Percentiles rank a stretch among this genome's conserved stretches.
Conservation (phyloP, 192 early-diverging fungal species). For the Coemansia sp. region DNA sequence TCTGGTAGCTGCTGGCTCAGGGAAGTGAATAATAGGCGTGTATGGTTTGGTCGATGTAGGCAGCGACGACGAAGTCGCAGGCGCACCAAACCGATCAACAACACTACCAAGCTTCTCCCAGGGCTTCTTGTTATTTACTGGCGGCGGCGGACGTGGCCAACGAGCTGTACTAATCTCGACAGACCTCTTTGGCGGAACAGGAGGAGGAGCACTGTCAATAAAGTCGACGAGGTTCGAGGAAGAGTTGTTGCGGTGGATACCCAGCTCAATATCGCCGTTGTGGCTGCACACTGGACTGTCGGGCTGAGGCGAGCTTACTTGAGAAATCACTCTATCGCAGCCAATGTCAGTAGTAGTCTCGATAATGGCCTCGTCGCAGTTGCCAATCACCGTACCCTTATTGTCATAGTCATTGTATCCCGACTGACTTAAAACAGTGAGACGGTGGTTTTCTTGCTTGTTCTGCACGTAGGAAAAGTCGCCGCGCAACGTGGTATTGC, state of each 20-base stretch:
- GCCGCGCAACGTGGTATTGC: slow-evolving; percentile 8
- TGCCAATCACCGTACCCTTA: not conserved
- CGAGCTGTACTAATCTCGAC: slow-evolving; percentile 10
- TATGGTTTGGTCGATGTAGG: not conserved
- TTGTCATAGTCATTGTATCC: not conserved
- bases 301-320: not conserved
- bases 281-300: slow-evolving; percentile 7
- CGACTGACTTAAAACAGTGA: not conserved
- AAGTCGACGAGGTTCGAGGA: not conserved
- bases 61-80: slow-evolving; percentile 1
- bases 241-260: not conserved
- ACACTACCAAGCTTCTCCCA: slow-evolving; percentile 8
- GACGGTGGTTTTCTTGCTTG: not conserved
- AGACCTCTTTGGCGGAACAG: not conserved
- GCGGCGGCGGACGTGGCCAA: slow-evolving; percentile 4
- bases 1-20: not conserved
- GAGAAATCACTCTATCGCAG: not conserved
- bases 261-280: slow-evolving; percentile 6
- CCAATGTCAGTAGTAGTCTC: not conserved
- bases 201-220: not conserved
- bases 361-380: slow-evolving; percentile 12
- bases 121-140: not conserved
- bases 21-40: slow-evolving; percentile 5
- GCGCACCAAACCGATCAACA: slow-evolving; percentile 7
- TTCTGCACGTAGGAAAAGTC: slow-evolving; percentile 5